Evolutionary conservation across 257 asterid species (phyloP).

Genomic region (Scutellaria galericulata): DNA sequence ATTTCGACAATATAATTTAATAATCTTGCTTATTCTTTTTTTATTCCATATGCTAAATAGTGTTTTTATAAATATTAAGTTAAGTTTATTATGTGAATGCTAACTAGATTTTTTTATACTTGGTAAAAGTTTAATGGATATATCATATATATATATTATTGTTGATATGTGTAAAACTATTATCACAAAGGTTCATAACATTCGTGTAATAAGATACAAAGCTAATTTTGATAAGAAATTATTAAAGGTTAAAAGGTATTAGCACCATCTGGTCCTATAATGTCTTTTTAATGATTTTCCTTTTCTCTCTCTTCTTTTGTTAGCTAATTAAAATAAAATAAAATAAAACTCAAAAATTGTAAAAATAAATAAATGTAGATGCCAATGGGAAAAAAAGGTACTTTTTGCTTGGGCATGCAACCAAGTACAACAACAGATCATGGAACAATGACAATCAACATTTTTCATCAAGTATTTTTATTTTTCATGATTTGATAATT

Average conservation of each 20-base stretch:
- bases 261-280: neutral
- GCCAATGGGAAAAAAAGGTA: neutral
- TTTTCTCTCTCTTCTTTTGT: neutral
- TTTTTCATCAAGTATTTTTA: neutral
- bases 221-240: too few relatives aligned
- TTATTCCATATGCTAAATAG: too few relatives aligned
- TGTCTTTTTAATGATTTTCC: neutral
- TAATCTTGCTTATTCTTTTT: too few relatives aligned
- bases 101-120: too few relatives aligned
- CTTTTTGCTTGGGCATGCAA: neutral
- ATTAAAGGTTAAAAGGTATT: neutral
- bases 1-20: too few relatives aligned
- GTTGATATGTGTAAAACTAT: neutral
- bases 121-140: too few relatives aligned
- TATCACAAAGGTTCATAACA: neutral
- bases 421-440: conserved; percentile 13
- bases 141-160: too few relatives aligned
- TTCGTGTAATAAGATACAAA: too few relatives aligned
- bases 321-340: neutral
- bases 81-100: too few relatives aligned
- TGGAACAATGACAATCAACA: neutral
- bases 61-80: too few relatives aligned
- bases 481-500: conserved; percentile 8
- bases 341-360: neutral
- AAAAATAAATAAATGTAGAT: neutral